phyloP scores from a whole-genome alignment of 2,329 filamentous ascomycete species.

The Aspergillus tubingensis region DNA sequence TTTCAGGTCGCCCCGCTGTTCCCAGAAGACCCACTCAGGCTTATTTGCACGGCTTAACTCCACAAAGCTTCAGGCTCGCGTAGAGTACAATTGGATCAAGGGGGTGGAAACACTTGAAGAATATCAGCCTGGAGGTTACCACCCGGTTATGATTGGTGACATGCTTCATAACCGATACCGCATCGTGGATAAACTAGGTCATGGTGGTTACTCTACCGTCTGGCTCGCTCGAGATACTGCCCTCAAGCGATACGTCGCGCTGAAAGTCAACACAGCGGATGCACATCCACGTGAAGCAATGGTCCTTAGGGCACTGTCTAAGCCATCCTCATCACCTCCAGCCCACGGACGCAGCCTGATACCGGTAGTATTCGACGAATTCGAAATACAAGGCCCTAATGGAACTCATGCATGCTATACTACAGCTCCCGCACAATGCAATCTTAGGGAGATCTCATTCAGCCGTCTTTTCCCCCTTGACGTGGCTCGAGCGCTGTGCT shows the following conservation, averaged over 20 bases:
- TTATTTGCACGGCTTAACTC: not conserved
- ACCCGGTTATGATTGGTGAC: slow-evolving; percentile 38
- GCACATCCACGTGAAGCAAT: slow-evolving; percentile 21
- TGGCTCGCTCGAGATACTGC: slow-evolving; percentile 43
- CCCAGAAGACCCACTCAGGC: not conserved
- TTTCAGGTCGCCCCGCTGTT: not conserved
- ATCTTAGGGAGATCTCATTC: slow-evolving; percentile 32
- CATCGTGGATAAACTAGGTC: slow-evolving; percentile 47
- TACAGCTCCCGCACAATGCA: slow-evolving; percentile 26
- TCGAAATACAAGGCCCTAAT: slow-evolving; percentile 31
- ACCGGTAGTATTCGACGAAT: slow-evolving; percentile 26
- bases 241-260: slow-evolving; percentile 28
- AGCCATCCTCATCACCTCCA: too few species aligned
- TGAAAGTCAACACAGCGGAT: slow-evolving; percentile 32
- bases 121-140: slow-evolving; percentile 37
- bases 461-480: slow-evolving; percentile 29
- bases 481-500: slow-evolving; percentile 26
- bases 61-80: slow-evolving; percentile 9
- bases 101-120: slow-evolving; percentile 33
- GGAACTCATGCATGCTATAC: slow-evolving; percentile 31
- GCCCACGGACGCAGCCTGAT: slow-evolving; percentile 9
- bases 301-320: not conserved
- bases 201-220: slow-evolving; percentile 45
- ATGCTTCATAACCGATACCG: slow-evolving; percentile 36
- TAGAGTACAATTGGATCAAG: slow-evolving; percentile 33